Conservation (phyloP, 2,329 filamentous ascomycete species). For the Amylocarpus encephaloides region DNA sequence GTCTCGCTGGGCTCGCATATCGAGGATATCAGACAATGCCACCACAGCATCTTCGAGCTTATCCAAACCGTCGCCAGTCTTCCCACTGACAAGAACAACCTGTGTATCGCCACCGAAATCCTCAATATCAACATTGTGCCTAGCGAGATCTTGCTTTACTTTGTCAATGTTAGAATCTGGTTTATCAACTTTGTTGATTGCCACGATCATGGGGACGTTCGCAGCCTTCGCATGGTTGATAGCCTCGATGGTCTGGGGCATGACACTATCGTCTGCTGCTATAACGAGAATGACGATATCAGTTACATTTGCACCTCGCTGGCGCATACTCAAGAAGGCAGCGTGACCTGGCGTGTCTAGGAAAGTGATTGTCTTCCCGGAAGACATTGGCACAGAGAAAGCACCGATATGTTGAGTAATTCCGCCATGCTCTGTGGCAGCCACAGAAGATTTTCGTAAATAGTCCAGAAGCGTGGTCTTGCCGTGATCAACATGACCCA, state of each 20-base stretch:
- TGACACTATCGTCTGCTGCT: conserved; percentile 94
- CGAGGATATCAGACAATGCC: conserved; percentile 80
- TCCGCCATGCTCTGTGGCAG: conserved; percentile 84
- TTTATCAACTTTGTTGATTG: conserved; percentile 96
- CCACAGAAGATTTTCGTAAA: conserved; percentile 86
- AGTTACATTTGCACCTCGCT: conserved; percentile 90
- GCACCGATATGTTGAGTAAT: conserved; percentile 99
- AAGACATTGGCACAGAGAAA: conserved; percentile 83
- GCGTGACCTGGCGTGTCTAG: conserved; percentile 94
- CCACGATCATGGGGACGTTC: conserved; percentile 91
- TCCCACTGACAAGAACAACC: conserved; percentile 84
- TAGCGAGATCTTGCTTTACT: conserved; percentile 81
- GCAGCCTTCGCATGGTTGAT: conserved; percentile 86
- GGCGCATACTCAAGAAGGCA: conserved; percentile 91
- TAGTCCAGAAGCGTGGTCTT: conserved; percentile 96
- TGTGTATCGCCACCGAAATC: conserved; percentile 94
- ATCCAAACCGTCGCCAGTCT: conserved; percentile 85
- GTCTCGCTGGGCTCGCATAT: conserved; percentile 73
- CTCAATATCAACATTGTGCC: conserved; percentile 83
- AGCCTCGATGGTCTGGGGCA: conserved; percentile 92
- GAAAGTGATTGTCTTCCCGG: conserved; percentile 89
- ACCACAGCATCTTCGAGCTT: conserved; percentile 88
- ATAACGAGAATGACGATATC: conserved; percentile 96
- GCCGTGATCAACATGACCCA: conserved; percentile 98
- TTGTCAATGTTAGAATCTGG: conserved; percentile 71